Evolutionary conservation across 305 asterid genomes (phyloP), one percentile per base, ranked within the genome.

Genomic region (Fraxinus greggii): DNA sequence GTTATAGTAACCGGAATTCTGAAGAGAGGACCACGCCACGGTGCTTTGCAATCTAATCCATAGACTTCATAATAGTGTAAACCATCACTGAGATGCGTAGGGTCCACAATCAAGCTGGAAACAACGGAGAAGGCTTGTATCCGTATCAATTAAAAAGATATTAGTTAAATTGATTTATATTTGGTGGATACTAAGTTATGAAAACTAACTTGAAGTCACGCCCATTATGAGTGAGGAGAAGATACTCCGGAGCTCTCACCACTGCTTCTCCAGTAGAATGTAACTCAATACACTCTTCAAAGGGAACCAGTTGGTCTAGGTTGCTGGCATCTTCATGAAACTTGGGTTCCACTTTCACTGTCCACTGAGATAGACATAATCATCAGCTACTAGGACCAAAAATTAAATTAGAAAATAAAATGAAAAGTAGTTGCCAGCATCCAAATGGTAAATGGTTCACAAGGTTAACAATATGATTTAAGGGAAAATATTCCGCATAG

Each of bases 11-110:
- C 59, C 59, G 98, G 97, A 90, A 97, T 91, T 88, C 98, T 87
- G 87, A 97, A 97, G 76, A 97, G 92, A 78, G 99, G 99, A 82
- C 99, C 99, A 76, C 99, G 97, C 98, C 97, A 94, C 73, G 98
- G 99, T 10, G 97, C 92, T 83, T 88, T 91, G 88, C 94, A 89
- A 87, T 94, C 98, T 83, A 93, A 21, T 65, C 93, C 99, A 85
- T 91, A 93, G 72, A 97, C 97, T 93, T 97, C 99, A 86, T 84
- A 97, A 89, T 92, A 94, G 88, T 94, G 99, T 82, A 97, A 88
- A 86, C 99, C 98, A 74, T 91, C 92, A 13, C 88, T 82, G 78
- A 97, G 97, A 79, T 88, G 85, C 72, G 96, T 86, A 21, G 99
- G 98, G 88, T 97, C 98, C 87, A 97, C 97, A 84, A 97, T 89